Evolutionary conservation across 2,329 filamentous ascomycete genomes (phyloP).

Genomic region (Pyricularia grisea): DNA sequence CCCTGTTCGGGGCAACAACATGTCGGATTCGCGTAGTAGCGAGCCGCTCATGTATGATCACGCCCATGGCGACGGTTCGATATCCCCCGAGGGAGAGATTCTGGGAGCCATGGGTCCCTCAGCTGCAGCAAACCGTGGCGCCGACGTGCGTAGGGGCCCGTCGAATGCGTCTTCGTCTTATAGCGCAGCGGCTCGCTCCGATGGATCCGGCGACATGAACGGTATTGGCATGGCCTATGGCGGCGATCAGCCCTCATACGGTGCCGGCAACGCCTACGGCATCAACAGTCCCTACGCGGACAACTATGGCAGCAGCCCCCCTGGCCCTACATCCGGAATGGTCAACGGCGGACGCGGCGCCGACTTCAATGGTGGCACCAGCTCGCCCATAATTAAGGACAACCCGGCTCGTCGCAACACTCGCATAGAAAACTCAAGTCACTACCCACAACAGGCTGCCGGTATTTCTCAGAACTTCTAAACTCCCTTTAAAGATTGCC

Average conservation of each 20-base stretch:
- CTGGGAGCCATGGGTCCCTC: constrained; percentile 73
- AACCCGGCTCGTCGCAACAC: constrained; percentile 89
- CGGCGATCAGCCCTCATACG: constrained; percentile 39
- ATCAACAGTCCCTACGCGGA: constrained; percentile 47
- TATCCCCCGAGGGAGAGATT: constrained; percentile 67
- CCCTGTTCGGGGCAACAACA: constrained; percentile 48
- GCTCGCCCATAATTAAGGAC: constrained; percentile 72
- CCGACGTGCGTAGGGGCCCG: constrained; percentile 74
- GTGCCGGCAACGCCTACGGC: constrained; percentile 41
- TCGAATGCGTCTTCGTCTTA: constrained; percentile 97
- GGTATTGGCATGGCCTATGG: constrained; percentile 36
- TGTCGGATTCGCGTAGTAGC: constrained; percentile 60
- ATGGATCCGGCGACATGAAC: constrained; percentile 47
- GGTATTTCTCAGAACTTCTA: constrained; percentile 98
- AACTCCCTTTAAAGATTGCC: constrained; percentile 5
- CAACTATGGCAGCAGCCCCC: constrained; percentile 22
- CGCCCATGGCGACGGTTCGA: constrained; percentile 27
- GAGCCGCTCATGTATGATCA: constrained; percentile 46
- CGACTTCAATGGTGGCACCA: constrained; percentile 40
- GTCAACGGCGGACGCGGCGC: constrained; percentile 23
- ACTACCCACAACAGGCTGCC: constrained; percentile 85
- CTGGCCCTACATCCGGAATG: constrained; percentile 3
- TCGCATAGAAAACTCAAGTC: constrained; percentile 81
- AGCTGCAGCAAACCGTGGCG: constrained; percentile 52
- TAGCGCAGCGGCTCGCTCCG: constrained; percentile 70